These are phyloP conservation scores for Cavenderia fasciculata DNA, from an alignment of 78 protist genomes.

Conservation along the genomic window DNA sequence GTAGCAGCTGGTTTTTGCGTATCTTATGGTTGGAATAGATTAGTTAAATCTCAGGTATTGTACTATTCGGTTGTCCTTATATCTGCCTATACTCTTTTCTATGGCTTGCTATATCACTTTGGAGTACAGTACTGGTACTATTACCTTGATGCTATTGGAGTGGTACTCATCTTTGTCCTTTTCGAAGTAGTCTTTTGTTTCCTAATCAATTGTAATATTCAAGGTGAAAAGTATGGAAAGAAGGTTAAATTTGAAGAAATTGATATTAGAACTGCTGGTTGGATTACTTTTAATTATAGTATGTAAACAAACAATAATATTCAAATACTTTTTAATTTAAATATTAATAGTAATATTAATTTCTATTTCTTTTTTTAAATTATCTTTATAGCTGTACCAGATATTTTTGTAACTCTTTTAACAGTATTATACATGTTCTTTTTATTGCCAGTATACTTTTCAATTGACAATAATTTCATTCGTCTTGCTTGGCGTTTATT, in stretches of 20 bases:
- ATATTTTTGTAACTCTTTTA: slow-evolving; percentile 22
- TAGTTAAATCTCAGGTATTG: slow-evolving; percentile 3
- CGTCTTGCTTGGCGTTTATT: slow-evolving; percentile 60
- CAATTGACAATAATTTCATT: slow-evolving; percentile 7
- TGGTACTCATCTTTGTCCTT: background rate
- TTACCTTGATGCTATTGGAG: slow-evolving; percentile 34
- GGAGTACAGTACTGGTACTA: slow-evolving; percentile 42
- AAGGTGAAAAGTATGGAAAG: no score
- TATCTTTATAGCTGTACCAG: no score
- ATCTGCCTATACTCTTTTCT: background rate
- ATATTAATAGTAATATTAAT: no score
- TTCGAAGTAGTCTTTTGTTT: slow-evolving; percentile 27
- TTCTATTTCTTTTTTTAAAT: no score
- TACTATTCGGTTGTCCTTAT: background rate
- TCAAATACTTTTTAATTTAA: no score
- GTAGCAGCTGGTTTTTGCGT: slow-evolving; percentile 12
- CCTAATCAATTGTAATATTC: no score
- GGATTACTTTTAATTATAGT: no score
- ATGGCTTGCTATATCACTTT: background rate
- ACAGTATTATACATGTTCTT: slow-evolving; percentile 59
- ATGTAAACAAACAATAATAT: no score
- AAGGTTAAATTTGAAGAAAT: no score
- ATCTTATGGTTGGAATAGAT: slow-evolving; percentile 14
- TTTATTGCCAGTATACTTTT: slow-evolving; percentile 42
- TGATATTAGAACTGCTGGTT: no score